Conservation (phyloP, 2,329 filamentous ascomycete genomes). For the Penicillium occitanis region DNA sequence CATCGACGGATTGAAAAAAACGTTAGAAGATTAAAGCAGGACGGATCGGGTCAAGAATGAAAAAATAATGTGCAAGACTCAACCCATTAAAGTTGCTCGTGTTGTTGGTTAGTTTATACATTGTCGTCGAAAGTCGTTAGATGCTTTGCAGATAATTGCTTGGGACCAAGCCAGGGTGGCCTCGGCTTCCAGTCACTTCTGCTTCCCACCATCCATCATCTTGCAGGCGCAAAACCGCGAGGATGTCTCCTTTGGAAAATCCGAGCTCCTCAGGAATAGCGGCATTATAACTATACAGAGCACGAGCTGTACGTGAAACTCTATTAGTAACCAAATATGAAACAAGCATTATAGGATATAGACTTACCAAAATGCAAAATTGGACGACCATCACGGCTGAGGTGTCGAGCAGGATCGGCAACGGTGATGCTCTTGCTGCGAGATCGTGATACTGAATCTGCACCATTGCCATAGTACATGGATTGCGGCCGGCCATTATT, state of each 20-base stretch:
- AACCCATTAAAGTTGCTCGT: not conserved
- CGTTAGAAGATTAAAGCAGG: not conserved
- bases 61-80: constrained; percentile 5
- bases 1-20: not conserved
- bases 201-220: constrained; percentile 99
- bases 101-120: not conserved
- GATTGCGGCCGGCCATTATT: constrained; percentile 48
- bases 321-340: constrained; percentile 23
- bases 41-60: not conserved
- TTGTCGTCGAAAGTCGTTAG: constrained; percentile 29
- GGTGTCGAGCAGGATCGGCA: constrained; percentile 64
- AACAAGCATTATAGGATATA: not conserved
- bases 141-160: constrained; percentile 67
- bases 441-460: constrained; percentile 54
- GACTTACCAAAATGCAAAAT: constrained; percentile 92
- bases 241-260: constrained; percentile 86
- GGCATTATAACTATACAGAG: constrained; percentile 89
- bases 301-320: constrained; percentile 64
- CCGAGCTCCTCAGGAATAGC: constrained; percentile 93
- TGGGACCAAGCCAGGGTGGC: constrained; percentile 59
- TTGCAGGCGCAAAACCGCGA: constrained; percentile 85
- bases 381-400: constrained; percentile 79
- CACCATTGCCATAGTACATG: constrained; percentile 52
- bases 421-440: constrained; percentile 86
- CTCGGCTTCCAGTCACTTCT: constrained; percentile 67